Base-by-base conservation (phyloP, 2,329 filamentous ascomycete genomes). In the Pseudopyricularia cyperi region DNA sequence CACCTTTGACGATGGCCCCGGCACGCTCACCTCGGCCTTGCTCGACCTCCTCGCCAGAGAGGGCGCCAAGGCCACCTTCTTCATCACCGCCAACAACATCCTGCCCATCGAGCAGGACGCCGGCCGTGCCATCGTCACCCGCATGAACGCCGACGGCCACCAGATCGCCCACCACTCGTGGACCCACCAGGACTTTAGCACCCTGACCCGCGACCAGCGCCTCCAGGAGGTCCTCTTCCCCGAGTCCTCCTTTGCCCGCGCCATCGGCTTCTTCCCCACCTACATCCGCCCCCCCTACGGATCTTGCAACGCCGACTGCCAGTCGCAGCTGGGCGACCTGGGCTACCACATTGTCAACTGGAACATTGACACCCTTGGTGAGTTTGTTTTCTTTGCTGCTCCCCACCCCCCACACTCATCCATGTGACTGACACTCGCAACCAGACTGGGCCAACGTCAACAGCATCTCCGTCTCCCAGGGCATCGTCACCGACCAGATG, bases 121-220 rank as follows among this genome's bases (percentile, higher is more conserved):
- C 17, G 57, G 57, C 34, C 58, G 65, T 3, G 62, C 62, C 24
- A 62, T 71, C 30, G 68, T 76, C 55, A 63, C 66, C 46, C 60
- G 62, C 3, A 68, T 70, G 62, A 52, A 63, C 46, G 55, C 55
- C 12, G 62, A 63, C 4, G 68, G 68, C 12, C 70, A 72, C 54
- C 70, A 72, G 53, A 57, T 72, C 33, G 70, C 60, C 5, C 64
- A 64, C 50, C 70, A 72, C 57, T 69, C 68, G 3, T 71, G 64
- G 65, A 63, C 63, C 22, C 69, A 72, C 53, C 59, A 61, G 52
- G 63, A 71, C 53, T 60, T 71, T 1, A 58, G 58, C 12, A 46
- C 52, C 1, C 53, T 68, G 46, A 58, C 54, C 3, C 54, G 60
- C 5, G 48, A 58, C 12, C 59, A 62, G 50, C 59, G 63, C 15